Evolutionary conservation across 148 eudicot genomes (phyloP), one percentile per base, ranked within the genome.

Genomic region (Persicaria maculosa): DNA sequence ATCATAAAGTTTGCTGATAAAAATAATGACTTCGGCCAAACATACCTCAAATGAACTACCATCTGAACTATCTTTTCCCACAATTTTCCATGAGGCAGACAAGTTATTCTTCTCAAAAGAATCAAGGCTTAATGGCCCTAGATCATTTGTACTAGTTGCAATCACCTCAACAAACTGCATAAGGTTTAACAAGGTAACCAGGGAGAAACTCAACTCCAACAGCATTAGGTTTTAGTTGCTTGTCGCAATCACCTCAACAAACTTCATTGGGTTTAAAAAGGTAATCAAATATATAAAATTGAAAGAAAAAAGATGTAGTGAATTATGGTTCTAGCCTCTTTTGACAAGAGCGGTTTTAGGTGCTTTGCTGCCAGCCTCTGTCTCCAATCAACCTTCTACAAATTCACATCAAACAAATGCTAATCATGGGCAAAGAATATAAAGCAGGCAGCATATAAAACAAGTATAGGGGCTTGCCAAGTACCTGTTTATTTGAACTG

Each of bases 41-140:
- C 45, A 72, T 74, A 85, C 87, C 87, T 85, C 83, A 50, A 76
- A 44, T 47, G 73, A 54, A 75, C 59, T 5, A 50, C 83, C 86
- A 78, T 74, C 71, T 12, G 75, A 22, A 71, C 55, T 72, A 73
- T 88, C 88, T 52, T 80, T 77, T 25, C 84, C 91, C 75, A 67
- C 84, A 78, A 85, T 68, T 76, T 83, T 90, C 97, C 94, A 96
- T 11, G 93, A 90, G 4, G 95, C 91, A 74, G 97, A 89, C 76
- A 83, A 77, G 74, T 90, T 92, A 59, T 76, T 87, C 72, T 79
- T 88, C 74, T 80, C 80, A 57, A 90, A 88, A 40, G 59, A 81
- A 77, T 92, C 97, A 75, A 95, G 88, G 79, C 85, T 89, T 71
- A 92, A 55, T 45, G 97, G 96, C 65, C 97, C 97, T 77, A 90